phyloP scores from a whole-genome alignment of 2,329 filamentous ascomycete species.

The Paraphaeosphaeria sporulosa region DNA sequence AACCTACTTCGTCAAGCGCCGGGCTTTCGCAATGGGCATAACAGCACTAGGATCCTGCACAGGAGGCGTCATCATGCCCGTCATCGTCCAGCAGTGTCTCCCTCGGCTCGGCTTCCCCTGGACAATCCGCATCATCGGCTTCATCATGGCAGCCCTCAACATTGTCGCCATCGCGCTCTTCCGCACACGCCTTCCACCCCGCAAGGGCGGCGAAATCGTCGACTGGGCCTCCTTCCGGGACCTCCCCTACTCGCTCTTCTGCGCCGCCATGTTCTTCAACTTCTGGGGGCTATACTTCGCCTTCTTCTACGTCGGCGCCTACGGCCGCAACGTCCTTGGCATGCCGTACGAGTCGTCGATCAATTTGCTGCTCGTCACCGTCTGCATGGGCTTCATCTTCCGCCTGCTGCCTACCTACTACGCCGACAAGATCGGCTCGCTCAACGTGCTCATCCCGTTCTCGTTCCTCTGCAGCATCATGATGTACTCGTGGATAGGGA shows the following conservation, averaged over 20 bases:
- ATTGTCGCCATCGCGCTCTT: conserved; percentile 44
- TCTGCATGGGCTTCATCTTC: conserved; percentile 58
- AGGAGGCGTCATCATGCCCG: conserved; percentile 41
- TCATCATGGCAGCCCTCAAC: conserved; percentile 61
- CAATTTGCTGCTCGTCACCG: conserved; percentile 62
- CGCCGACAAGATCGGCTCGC: conserved; percentile 52
- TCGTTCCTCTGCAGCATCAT: conserved; percentile 57
- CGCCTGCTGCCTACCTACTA: conserved; percentile 57
- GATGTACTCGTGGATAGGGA: conserved; percentile 45
- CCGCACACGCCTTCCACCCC: conserved; percentile 49
- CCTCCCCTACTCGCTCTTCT: conserved; percentile 48
- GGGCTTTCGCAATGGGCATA: conserved; percentile 40
- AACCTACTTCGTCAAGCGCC: conserved; percentile 40
- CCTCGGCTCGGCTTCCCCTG: conserved; percentile 61
- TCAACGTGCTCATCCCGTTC: conserved; percentile 57
- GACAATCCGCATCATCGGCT: conserved; percentile 68
- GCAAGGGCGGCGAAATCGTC: conserved; percentile 51
- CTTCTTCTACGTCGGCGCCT: conserved; percentile 56
- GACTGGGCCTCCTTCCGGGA: conserved; percentile 54
- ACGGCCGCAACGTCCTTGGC: conserved; percentile 53
- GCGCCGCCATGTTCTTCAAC: conserved; percentile 45
- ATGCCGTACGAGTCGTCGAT: conserved; percentile 61
- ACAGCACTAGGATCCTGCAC: conserved; percentile 38
- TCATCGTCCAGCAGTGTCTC: conserved; percentile 43
- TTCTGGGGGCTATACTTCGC: conserved; percentile 53